Conservation (phyloP, 1,284 basidiomycete species). For the Tylopilus orsonianus region DNA sequence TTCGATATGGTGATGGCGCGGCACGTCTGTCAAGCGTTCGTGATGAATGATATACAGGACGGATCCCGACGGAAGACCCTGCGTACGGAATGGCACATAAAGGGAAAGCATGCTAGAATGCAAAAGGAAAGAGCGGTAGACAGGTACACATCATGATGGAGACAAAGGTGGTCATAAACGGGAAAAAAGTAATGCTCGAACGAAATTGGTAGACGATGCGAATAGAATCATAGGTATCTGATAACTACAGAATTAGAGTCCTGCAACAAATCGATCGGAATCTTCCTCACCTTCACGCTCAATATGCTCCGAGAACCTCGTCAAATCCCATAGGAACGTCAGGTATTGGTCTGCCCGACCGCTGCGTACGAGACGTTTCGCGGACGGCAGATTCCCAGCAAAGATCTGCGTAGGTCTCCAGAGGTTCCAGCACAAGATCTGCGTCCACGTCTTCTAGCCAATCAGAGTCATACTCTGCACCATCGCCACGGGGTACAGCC, state of each 20-base stretch:
- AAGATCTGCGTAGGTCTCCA: conserved; percentile 29
- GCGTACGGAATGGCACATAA: conserved; percentile 7
- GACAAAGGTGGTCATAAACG: background rate
- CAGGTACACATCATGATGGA: background rate
- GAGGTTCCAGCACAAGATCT: conserved; percentile 30
- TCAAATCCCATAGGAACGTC: conserved; percentile 34
- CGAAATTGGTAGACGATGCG: conserved; percentile 9
- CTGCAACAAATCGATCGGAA: background rate
- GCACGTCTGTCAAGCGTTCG: background rate
- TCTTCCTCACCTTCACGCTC: conserved; percentile 10
- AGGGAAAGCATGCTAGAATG: conserved; percentile 4
- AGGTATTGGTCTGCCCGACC: conserved; percentile 15
- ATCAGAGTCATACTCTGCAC: conserved; percentile 20
- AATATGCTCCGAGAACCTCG: conserved; percentile 19
- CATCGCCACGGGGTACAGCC: conserved; percentile 15
- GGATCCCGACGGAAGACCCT: background rate
- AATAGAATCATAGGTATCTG: background rate
- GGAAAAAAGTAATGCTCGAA: conserved; percentile 12
- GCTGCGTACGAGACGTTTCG: conserved; percentile 12
- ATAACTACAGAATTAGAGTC: background rate
- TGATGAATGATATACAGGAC: too few relatives aligned
- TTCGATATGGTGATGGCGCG: background rate
- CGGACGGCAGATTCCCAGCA: conserved; percentile 31
- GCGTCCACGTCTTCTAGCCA: conserved; percentile 31
- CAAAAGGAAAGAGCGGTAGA: conserved; percentile 2